Evolutionary conservation across 2,329 filamentous ascomycete species (phyloP), one percentile per base, ranked within the genome.

Genomic region (Myriosclerotinia duriaeana): DNA sequence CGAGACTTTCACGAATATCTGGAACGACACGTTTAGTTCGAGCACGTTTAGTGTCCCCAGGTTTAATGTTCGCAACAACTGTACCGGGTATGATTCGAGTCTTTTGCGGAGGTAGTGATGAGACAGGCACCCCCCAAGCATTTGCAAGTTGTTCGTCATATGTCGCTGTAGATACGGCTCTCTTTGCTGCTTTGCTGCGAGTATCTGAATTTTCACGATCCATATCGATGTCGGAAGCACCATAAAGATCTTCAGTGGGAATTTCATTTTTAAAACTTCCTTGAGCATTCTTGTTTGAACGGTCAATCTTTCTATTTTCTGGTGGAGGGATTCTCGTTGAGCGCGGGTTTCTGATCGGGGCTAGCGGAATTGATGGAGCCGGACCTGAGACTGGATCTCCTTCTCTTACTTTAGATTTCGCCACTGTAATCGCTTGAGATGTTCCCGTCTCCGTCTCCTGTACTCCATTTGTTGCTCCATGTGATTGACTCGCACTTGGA

Each of bases 41-140:
- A 5, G 26, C 17, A 22, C 14, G 12, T 36, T 38, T 38, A 5
- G 1, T 17, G 22, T 60, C 30, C 7, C 30, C 42, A 60, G n/a
- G 1, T 22, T 48, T 60, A n/a, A 14, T 30, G 12, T 3, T 1
- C 9, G 52, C 8, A 14, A 22, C 20, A 14, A 38, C 20, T 15
- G 42, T 60, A 15, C 42, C 42, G n/a, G 56, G 56, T 3, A 60
- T 20, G 48, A 48, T 60, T n/a, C 56, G 20, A 48, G 42, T 48
- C 12, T 48, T 60, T 17, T 60, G 12, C 36, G 42, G 56, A 36
- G 56, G 3, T 2, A 48, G 11, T 22, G 56, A 48, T 15, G 56
- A 48, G 5, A 48, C 36, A 20, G 56, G 56, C 12, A 60, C 42
- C 22, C 56, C 30, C 56, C 42, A 60, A 7, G 56, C 56, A 22